These are phyloP conservation scores for Backusella liffmaniae DNA, from an alignment of 192 early-diverging fungal species.

Conservation along the genomic window DNA sequence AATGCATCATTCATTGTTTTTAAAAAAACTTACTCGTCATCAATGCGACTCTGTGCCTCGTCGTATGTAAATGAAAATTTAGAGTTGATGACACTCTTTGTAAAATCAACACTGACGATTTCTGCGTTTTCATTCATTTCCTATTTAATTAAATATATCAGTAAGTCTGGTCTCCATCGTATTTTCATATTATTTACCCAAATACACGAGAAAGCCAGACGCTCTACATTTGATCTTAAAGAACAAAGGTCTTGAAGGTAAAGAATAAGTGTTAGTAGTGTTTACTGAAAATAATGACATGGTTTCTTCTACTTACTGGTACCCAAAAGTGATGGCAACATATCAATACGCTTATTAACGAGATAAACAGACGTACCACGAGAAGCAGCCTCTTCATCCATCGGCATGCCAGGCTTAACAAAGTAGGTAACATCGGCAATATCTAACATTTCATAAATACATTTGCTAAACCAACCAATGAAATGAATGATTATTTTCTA, in stretches of 20 bases:
- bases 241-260: slow-evolving; percentile 64
- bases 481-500: not conserved
- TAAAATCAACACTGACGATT: slow-evolving; percentile 78
- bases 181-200: slow-evolving; percentile 48
- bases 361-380: slow-evolving; percentile 95
- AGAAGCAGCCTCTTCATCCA: slow-evolving; percentile 83
- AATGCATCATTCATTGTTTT: not conserved
- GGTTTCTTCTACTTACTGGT: slow-evolving; percentile 38
- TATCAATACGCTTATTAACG: slow-evolving; percentile 87
- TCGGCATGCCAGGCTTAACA: slow-evolving; percentile 72
- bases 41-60: slow-evolving; percentile 86
- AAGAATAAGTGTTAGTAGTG: too few relatives aligned
- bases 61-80: slow-evolving; percentile 94
- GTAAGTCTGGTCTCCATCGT: not conserved
- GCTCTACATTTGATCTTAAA: slow-evolving; percentile 82
- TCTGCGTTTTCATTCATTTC: slow-evolving; percentile 59
- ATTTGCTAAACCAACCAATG: not conserved
- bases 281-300: not conserved
- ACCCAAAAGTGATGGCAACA: slow-evolving; percentile 88
- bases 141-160: not conserved
- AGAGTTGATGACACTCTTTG: slow-evolving; percentile 86
- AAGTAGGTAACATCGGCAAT: slow-evolving; percentile 98
- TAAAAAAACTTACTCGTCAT: slow-evolving; percentile 59
- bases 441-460: slow-evolving; percentile 43
- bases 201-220: slow-evolving; percentile 90